Evolutionary conservation across 768 basidiomycete species (phyloP), one percentile per base, ranked within the genome.

Genomic region (Suillus paluster): DNA sequence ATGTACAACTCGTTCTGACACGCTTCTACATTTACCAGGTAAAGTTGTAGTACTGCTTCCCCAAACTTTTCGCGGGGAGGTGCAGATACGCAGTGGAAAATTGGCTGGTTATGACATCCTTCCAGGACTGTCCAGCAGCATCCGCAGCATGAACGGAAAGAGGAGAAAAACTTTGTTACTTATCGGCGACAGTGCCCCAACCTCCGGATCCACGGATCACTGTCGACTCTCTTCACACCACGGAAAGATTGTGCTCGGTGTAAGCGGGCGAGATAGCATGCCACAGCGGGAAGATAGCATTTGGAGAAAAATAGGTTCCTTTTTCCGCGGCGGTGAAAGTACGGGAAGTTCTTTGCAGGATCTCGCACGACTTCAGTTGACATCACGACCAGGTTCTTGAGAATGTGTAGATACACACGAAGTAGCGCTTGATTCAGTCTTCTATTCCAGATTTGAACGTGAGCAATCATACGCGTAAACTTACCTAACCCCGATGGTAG

Each of bases 171-270:
- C 10, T 17, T 33, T 15, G 17, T 42, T 63, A 21, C 49, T 53
- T 4, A 44, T 64, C 48, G 64, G 63, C 14, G 50, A 38, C 57
- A 25, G 12, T 14, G 33, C 59, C 59, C 68, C 79, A 52, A 80
- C 76, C 12, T 66, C 70, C 33, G 70, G 59, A 56, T 63, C 53
- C 48, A 66, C 75, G 38, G 77, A 83, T 57, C 79, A 78, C 54
- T 81, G 82, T 66, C 73, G 79, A 52, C 63, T 82, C 30, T 68
- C 57, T 30, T 71, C 80, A 19, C 71, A 72, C 21, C 69, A 63
- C 44, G 83, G 82, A 14, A 76, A 73, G 52, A 63, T 84, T 38
- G 65, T 79, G n/a, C 69, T 85, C 9, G 82, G 83, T 30, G 61
- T 84, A 54, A 75, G 75, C 55, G 80, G 79, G 14, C 67, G 70